Evolutionary conservation across 345 rosid genomes (phyloP).

Genomic region (Adansonia digitata): DNA sequence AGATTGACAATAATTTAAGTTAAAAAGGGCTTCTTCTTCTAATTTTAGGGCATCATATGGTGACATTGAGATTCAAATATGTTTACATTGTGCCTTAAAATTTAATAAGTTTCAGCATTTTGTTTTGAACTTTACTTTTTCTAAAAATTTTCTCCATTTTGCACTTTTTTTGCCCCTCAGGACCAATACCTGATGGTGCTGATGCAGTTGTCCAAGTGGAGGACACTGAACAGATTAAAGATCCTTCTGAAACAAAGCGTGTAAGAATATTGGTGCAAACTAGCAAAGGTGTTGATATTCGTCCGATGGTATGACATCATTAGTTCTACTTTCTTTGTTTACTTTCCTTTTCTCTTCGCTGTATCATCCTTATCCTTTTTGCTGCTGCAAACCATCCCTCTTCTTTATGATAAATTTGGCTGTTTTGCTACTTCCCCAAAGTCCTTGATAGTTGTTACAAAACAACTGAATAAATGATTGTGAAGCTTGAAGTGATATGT

Average conservation of each 20-base stretch:
- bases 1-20: background rate
- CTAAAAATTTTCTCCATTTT: background rate
- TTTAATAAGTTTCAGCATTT: background rate
- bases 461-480: background rate
- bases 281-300: conserved; percentile 72
- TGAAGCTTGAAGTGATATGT: background rate
- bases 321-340: conserved; percentile 5
- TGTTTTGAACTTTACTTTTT: background rate
- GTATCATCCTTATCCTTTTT: background rate
- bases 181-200: conserved; percentile 96
- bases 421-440: background rate
- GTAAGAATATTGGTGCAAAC: conserved; percentile 63
- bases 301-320: conserved; percentile 72
- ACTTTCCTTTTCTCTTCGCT: background rate
- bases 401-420: background rate
- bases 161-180: conserved; percentile 22
- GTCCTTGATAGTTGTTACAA: background rate
- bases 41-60: background rate
- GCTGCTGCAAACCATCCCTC: background rate
- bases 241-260: conserved; percentile 37
- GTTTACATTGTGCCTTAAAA: background rate
- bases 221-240: conserved; percentile 53
- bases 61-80: background rate
- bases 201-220: conserved; percentile 98
- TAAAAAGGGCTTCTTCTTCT: background rate